Percentiles rank a stretch among this genome's conserved stretches.
Conservation (phyloP, 106 monocot genomes). For the Hemerocallis citrina region DNA sequence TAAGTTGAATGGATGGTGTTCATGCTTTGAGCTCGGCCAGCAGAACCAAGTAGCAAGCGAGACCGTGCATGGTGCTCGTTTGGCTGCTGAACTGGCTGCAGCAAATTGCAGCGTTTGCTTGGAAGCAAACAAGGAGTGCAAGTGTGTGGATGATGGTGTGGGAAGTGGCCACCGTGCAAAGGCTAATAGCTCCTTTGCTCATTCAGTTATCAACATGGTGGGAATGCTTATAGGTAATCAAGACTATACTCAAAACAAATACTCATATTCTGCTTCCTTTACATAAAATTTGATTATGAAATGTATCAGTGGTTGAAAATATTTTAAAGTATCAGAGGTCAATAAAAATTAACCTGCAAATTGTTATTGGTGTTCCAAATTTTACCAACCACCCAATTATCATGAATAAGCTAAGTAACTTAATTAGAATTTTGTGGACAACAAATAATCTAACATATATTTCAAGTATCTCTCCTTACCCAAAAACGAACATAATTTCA, state of each 20-base stretch:
- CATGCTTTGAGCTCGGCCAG: conserved; percentile 6
- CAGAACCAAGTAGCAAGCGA: conserved; percentile 33
- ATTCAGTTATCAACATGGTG: conserved; percentile 81
- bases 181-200: conserved; percentile 54
- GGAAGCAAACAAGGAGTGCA: conserved; percentile 45
- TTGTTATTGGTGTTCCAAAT: too few relatives aligned
- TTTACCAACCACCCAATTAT: too few relatives aligned
- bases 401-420: too few relatives aligned
- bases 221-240: conserved; percentile 83
- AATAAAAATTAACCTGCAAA: too few relatives aligned
- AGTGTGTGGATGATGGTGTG: conserved; percentile 17
- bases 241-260: too few relatives aligned
- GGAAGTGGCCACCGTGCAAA: conserved; percentile 18
- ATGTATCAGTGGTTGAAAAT: too few relatives aligned
- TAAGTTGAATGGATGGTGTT: conserved; percentile 5
- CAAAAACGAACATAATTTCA: conserved; percentile 4
- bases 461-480: too few relatives aligned
- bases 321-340: too few relatives aligned
- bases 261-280: too few relatives aligned
- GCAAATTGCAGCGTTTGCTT: conserved; percentile 16
- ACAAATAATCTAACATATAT: too few relatives aligned
- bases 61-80: conserved; percentile 31
- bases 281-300: too few relatives aligned
- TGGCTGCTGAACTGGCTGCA: conserved; percentile 3
- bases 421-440: too few relatives aligned